These are phyloP conservation scores for Coniochaeta sp. DNA, from an alignment of 2,329 filamentous ascomycete genomes.

Conservation along the genomic window DNA sequence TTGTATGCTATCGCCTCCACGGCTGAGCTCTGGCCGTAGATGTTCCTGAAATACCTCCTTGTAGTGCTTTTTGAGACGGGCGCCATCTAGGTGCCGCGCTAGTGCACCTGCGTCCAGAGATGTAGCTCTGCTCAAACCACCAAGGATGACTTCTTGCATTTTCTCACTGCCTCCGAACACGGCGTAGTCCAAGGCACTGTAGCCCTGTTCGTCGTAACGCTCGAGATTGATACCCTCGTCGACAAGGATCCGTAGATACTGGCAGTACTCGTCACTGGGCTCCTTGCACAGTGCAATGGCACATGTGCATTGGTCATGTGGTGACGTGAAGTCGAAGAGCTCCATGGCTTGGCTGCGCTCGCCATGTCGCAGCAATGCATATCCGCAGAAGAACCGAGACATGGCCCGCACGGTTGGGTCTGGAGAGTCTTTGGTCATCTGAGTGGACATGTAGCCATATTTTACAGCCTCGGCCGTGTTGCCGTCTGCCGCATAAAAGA, in stretches of 20 bases:
- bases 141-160: constrained; percentile 17
- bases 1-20: constrained; percentile 9
- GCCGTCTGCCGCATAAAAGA: constrained; percentile 20
- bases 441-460: constrained; percentile 8
- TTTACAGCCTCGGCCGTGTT: constrained; percentile 14
- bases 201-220: constrained; percentile 23
- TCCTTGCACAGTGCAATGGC: constrained; percentile 30
- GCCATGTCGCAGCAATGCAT: constrained; percentile 17
- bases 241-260: constrained; percentile 23
- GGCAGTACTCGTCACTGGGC: constrained; percentile 24
- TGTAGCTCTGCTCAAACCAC: constrained; percentile 13
- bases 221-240: constrained; percentile 23
- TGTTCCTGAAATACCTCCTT: constrained; percentile 27
- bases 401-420: constrained; percentile 22
- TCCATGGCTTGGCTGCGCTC: constrained; percentile 15
- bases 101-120: not conserved
- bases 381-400: constrained; percentile 23
- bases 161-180: constrained; percentile 21
- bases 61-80: constrained; percentile 24
- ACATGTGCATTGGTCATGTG: constrained; percentile 16
- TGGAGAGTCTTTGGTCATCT: constrained; percentile 6
- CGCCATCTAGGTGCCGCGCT: constrained; percentile 10
- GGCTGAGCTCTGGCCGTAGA: constrained; percentile 21
- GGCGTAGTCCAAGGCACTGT: constrained; percentile 27
- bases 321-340: constrained; percentile 18